phyloP scores from a whole-genome alignment of 257 asterid species.

The Lavandula angustifolia region DNA sequence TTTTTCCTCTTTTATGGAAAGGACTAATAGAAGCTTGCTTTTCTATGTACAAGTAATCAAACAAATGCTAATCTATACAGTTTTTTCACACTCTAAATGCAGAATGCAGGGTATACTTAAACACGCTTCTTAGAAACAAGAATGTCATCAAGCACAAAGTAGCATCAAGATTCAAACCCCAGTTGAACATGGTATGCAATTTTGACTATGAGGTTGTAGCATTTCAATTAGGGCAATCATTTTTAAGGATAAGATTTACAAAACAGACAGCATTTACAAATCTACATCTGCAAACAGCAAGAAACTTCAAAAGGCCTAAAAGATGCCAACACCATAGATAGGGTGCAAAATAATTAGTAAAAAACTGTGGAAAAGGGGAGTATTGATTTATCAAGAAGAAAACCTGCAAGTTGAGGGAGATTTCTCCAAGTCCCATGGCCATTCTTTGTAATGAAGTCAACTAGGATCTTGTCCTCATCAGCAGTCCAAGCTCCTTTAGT shows the following conservation, averaged over 20 bases:
- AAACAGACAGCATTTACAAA: neutral
- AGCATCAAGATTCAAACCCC: too few species aligned
- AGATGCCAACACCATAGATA: neutral
- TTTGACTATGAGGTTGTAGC: too few species aligned
- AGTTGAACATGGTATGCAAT: too few species aligned
- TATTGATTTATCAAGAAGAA: neutral
- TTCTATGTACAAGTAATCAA: neutral
- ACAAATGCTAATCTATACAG: too few species aligned
- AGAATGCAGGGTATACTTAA: too few species aligned
- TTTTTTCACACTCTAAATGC: too few species aligned
- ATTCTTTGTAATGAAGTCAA: slow-evolving; percentile 55
- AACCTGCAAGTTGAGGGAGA: slow-evolving; percentile 72
- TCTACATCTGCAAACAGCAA: neutral
- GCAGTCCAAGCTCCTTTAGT: slow-evolving; percentile 71
- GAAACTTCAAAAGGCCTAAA: neutral
- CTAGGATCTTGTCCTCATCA: slow-evolving; percentile 75
- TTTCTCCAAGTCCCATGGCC: slow-evolving; percentile 70
- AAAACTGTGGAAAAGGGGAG: neutral
- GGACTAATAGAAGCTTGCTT: neutral
- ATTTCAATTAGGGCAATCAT: neutral
- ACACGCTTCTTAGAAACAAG: neutral
- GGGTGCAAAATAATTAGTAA: neutral
- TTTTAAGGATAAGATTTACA: neutral
- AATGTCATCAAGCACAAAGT: neutral
- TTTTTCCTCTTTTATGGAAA: neutral